Base-by-base conservation (phyloP, 192 early-diverging fungal genomes). In the Coemansia sp. region DNA sequence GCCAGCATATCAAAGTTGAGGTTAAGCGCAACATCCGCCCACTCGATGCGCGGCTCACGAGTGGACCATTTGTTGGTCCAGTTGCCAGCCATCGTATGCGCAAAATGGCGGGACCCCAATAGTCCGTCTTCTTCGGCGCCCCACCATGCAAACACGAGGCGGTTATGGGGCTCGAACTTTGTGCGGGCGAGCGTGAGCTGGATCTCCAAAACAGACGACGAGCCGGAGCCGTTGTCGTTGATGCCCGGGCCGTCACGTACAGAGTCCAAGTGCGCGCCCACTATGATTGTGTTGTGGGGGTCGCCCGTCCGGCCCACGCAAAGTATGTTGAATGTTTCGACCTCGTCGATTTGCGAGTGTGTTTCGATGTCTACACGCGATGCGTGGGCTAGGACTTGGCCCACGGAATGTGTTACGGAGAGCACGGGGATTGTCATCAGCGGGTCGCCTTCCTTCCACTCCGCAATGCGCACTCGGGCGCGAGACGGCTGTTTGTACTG, bases 1-100 rank as follows among this genome's bases (percentile, higher is more conserved):
- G 82, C 88, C 24, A 89, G 70, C 86, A 87, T 89, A 66, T 89
- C 88, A 77, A 89, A 85, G 63, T 89, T 89, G 50, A 89, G 79
- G 64, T 86, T 70, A 56, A 86, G 76, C 3, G 83, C 84, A 37
- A 89, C 71, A 31, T 85, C 64, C 0, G 63, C 25, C 75, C 81
- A 84, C 20, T 21, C 49, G 6, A 82, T 47, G 14, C 44, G 65
- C 3, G 64, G 44, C 17, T 75, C 71, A 24, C 56, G 58, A 53
- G 61, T 71, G 3, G 77, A 56, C 76, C 76, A 79, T 28, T 42
- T 46, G 66, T 79, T 79, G 11, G 23, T 66, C 76, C 76, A 79
- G 11, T 67, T 67, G 15, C 67, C 67, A 10, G 77, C 70, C 61
- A 87, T 51, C 26, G 79, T 67, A 9, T 81, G 74, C 4, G 84